Base-by-base conservation (phyloP, 768 basidiomycete species). In the Myochromella boudieri region DNA sequence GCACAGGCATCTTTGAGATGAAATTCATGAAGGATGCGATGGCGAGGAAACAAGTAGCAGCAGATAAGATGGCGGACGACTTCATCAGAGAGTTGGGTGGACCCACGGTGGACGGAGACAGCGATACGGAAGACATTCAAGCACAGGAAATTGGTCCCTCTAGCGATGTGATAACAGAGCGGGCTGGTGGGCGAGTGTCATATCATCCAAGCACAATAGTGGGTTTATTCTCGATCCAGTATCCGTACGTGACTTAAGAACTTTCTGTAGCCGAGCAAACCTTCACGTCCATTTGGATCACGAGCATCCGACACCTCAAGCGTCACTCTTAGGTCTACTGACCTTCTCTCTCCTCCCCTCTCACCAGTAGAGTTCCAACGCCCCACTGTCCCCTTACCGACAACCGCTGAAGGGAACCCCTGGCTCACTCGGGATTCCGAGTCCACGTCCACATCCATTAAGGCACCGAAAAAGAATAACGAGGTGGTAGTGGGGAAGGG, bases 11-110 rank as follows among this genome's bases (percentile, higher is more conserved):
- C 8, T 88, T 97, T 62, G 78, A 82, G 53, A 97, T 98, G 97
- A 97, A 97, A 69, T 99, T 98, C 68, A 99, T 99, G 95, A 86
- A 88, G 64, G 87, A 94, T 37, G 95, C 92, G 0, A 84, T 87
- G 71, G 80, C 80, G 4, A 74, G 91, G 53, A 78, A 84, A 46
- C 68, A 77, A 55, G 70, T 63, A 7, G 72, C 75, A 43, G 81
- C 79, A 1, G 73, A 84, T 48, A 75, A 75, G 46, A 76, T 82
- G 53, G 82, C 78, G 4, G 87, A 89, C 46, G 87, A 89, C 56
- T 82, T 95, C 49, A 68, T 82, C 51, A 71, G 71, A 52, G 89
- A 91, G 57, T 70, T 97, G 59, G 81, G 79, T 26, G 73, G 63
- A 0, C 47, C 42, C 12, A 32, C 36, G 14, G 67, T 61, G 4